A percentile compares a stretch with the other conserved stretches of the same genome.
phyloP scores from a whole-genome alignment of 129 eudicot species.

The Chrysanthemum makinoi region DNA sequence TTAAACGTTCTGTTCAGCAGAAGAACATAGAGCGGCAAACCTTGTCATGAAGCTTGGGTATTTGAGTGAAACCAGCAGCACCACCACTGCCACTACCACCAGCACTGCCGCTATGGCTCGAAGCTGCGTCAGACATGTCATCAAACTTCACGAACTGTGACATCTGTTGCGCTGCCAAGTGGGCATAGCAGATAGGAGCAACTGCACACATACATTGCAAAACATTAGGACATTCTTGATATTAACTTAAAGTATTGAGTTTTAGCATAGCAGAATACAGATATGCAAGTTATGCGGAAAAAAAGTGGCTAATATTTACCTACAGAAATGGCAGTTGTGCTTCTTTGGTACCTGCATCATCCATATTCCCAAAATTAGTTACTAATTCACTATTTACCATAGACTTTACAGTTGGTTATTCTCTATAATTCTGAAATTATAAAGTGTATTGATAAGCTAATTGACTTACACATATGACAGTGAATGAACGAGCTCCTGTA shows the following conservation, averaged over 20 bases:
- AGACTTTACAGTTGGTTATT: background rate
- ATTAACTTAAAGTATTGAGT: background rate
- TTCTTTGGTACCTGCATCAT: constrained; percentile 61
- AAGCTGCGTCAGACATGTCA: constrained; percentile 54
- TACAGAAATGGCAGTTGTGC: constrained; percentile 74
- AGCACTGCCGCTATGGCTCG: constrained; percentile 63
- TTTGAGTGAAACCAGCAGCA: constrained; percentile 37
- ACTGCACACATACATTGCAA: constrained; percentile 28
- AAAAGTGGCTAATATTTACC: constrained; percentile 8
- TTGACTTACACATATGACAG: constrained; percentile 69
- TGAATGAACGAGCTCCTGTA: constrained; percentile 75
- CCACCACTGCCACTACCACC: constrained; percentile 28
- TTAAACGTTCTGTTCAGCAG: constrained; percentile 35
- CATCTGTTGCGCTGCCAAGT: constrained; percentile 80
- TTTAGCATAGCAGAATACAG: background rate
- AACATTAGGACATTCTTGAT: background rate
- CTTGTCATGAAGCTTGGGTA: constrained; percentile 52
- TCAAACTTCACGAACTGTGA: constrained; percentile 71
- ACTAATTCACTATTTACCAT: background rate
- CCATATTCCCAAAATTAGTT: background rate
- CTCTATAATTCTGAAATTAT: too few relatives aligned
- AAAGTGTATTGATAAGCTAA: background rate
- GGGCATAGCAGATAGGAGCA: constrained; percentile 83
- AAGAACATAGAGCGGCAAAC: constrained; percentile 86
- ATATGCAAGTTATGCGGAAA: background rate